Evolutionary conservation across 768 basidiomycete species (phyloP), one percentile per base, ranked within the genome.

Genomic region (Pleurotus tuoliensis): DNA sequence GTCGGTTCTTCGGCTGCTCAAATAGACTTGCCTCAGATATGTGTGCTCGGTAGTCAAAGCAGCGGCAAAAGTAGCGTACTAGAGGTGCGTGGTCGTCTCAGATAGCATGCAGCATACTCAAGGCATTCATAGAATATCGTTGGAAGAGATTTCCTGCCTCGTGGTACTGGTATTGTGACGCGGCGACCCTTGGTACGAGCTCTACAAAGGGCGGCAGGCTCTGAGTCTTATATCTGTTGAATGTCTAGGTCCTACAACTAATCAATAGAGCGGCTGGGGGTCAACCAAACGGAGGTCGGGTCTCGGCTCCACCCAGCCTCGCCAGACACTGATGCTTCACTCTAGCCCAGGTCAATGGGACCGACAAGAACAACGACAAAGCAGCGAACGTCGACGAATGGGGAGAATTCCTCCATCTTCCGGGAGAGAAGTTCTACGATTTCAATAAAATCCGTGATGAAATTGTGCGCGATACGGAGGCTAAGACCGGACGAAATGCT

Each of bases 81-180:
- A 41, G 92, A 94, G 86, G 91, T 91, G 62, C 57, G 80, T 61
- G 45, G 18, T 37, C 16, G 50, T 24, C 50, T 15, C 24, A 37
- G 34, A 1, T 30, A 11, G 18, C 40, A 6, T 34, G 47, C 47
- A 40, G 56, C 11, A 18, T 55, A 47, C 34, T 59, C 51, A 64
- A 61, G 56, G 41, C 9, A 9, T 45, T 30, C 56, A 5, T 63
- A 96, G 94, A 97, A 98, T 75, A 94, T 98, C 62, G 95, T 98
- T 55, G 97, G 97, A 58, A 85, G 96, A 63, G 97, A 99, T 73
- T 99, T 99, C 80, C 71, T 99, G 68, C 97, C 97, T 73, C 91
- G 97, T 80, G 97, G 97, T 70, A 92, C 94, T 56, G 96, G 96
- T 73, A 99, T 99, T 67, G 96, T 99, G 72, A 98, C 96, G 50